phyloP scores from a whole-genome alignment of 148 eudicot species.

The Vaccinium vitisidaea region DNA sequence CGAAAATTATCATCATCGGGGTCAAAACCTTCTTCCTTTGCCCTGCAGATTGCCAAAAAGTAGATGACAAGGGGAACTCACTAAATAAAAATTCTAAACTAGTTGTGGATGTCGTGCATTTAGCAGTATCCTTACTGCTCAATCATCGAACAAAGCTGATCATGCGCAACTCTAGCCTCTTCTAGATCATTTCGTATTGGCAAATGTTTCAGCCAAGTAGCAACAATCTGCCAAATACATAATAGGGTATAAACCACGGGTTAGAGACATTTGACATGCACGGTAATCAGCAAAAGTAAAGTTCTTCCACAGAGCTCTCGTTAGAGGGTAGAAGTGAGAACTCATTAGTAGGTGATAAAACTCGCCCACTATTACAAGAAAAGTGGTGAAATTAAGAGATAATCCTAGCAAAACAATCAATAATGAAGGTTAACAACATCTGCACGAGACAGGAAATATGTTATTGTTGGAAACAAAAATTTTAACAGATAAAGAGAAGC shows the following conservation, averaged over 20 bases:
- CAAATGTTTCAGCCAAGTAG: constrained; percentile 44
- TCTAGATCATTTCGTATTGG: constrained; percentile 42
- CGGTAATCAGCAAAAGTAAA: background rate
- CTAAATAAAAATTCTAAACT: background rate
- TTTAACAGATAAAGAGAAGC: too few relatives aligned
- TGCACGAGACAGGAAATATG: background rate
- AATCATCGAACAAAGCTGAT: constrained; percentile 45
- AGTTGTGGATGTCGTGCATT: background rate
- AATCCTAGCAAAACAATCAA: background rate
- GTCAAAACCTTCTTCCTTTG: constrained; percentile 40
- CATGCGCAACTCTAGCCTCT: constrained; percentile 53
- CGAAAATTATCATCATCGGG: constrained; percentile 40
- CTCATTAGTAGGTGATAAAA: background rate
- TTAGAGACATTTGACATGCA: background rate
- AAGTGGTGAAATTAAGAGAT: background rate
- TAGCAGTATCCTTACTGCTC: constrained; percentile 30
- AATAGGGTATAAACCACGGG: background rate
- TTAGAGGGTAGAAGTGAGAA: too few relatives aligned
- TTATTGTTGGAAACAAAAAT: too few relatives aligned
- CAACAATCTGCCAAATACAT: constrained; percentile 30
- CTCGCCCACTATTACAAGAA: background rate
- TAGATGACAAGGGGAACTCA: background rate
- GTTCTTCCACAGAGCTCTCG: background rate
- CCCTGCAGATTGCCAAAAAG: constrained; percentile 24
- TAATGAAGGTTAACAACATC: background rate